Base-by-base conservation (phyloP, 495 filamentous ascomycete genomes). In the Tuber borchii region DNA sequence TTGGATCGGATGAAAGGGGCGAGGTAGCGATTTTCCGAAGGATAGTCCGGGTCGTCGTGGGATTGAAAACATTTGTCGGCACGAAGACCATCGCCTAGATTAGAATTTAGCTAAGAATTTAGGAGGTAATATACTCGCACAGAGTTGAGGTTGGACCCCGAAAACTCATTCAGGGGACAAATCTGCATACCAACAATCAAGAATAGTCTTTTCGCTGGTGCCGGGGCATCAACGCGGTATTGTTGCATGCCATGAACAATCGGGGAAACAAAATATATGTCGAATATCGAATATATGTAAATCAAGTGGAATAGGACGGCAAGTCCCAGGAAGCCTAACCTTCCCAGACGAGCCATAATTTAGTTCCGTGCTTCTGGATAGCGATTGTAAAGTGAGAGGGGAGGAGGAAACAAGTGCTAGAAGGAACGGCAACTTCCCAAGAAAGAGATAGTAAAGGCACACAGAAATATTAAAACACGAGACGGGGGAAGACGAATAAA, bases 51-150 rank as follows among this genome's bases (percentile, higher is more conserved):
- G 84, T 98, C 95, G 65, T 93, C 91, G 81, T 95, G 92, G 61
- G 89, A 93, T 85, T 99, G 93, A 83, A 99, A 97, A 71, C 95
- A 93, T 86, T 98, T 99, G 87, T 99, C 96, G 80, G 95, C 96
- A 82, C 96, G 93, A 75, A 99, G 87, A 74, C 96, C 96, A 82
- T 99, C 96, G 74, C 91, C 91, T 93, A 74, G 39, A 48, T 26
- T 40, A 14, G n/a, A 39, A 26, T 69, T 72, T 19, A 78, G 78
- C 69, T 39, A 70, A 75, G 71, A 31, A 17, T 75, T 83, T 79
- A 71, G 86, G 76, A 43, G 81, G 76, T 4, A 82, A 80, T 71
- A 85, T 83, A 42, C 85, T 45, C 10, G n/a, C 1, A 34, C 42
- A 70, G 43, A 34, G 75, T 68, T 34, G 39, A 34, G 37, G 45